A percentile compares a stretch with the other conserved stretches of the same genome.
These are phyloP conservation scores for Udeniomyces megalosporus DNA, from an alignment of 768 basidiomycete species.

Conservation along the genomic window DNA sequence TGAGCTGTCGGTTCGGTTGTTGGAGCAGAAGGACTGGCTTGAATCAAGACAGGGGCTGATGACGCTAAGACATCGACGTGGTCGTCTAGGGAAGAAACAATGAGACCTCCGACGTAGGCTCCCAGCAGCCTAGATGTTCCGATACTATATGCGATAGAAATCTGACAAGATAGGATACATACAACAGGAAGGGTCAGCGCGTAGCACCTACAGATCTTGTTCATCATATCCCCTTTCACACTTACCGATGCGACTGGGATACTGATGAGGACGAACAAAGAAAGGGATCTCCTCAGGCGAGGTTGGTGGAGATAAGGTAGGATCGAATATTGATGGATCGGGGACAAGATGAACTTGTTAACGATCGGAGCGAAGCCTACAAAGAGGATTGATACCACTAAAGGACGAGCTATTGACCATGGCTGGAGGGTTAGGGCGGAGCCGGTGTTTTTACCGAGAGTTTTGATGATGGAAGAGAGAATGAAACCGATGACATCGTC, in stretches of 20 bases:
- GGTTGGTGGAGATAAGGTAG: background rate
- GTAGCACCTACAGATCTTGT: too few species aligned
- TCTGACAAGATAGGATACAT: too few species aligned
- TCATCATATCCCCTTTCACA: constrained; percentile 9
- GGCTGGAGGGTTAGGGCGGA: background rate
- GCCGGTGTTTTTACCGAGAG: background rate
- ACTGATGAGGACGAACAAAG: constrained; percentile 31
- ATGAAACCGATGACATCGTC: constrained; percentile 14
- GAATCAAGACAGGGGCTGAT: background rate
- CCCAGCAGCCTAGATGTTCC: constrained; percentile 49
- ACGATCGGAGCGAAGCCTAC: constrained; percentile 32
- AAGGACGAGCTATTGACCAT: constrained; percentile 38
- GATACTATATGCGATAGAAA: constrained; percentile 29
- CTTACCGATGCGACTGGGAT: constrained; percentile 19
- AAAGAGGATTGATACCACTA: constrained; percentile 43
- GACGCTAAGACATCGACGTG: background rate
- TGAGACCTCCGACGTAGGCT: constrained; percentile 44
- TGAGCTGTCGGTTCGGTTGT: too few species aligned
- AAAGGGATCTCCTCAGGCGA: background rate
- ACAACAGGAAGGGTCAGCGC: background rate
- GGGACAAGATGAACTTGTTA: constrained; percentile 24
- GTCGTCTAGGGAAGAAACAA: constrained; percentile 28
- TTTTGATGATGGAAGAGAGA: background rate
- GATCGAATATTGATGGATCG: constrained; percentile 19
- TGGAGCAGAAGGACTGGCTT: too few species aligned